Percentiles rank a stretch among this genome's conserved stretches.
Evolutionary conservation across 129 eudicot genomes (phyloP).

Genomic region (Centaurea solstitialis): DNA sequence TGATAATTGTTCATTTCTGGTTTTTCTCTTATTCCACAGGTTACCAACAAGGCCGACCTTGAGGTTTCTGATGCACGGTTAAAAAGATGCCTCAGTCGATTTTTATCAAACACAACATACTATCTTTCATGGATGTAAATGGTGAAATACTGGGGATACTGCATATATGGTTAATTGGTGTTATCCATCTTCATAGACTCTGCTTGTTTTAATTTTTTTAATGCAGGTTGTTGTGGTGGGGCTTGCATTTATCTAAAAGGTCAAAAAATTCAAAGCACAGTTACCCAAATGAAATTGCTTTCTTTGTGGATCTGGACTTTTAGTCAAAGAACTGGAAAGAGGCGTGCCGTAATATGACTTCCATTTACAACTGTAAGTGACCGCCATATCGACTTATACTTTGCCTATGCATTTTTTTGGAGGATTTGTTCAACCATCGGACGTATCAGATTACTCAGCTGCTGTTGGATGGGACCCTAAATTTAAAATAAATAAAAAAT

Average conservation of each 20-base stretch:
- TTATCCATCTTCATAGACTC: not conserved
- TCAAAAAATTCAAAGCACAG: not conserved
- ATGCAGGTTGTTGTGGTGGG: not conserved
- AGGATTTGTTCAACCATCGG: conserved; percentile 1
- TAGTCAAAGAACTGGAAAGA: not conserved
- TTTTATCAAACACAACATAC: too few relatives aligned
- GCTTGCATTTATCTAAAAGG: not conserved
- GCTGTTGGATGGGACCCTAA: not conserved
- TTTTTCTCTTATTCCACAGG: conserved; percentile 7
- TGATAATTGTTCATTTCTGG: not conserved
- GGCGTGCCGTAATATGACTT: conserved; percentile 8
- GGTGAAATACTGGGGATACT: not conserved
- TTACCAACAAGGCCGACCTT: not conserved
- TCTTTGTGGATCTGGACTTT: not conserved
- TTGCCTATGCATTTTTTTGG: not conserved
- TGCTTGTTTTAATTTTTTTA: not conserved
- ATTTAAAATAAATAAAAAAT: not conserved
- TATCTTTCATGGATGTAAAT: too few relatives aligned
- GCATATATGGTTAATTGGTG: not conserved
- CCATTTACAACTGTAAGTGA: conserved; percentile 5
- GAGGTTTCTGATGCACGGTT: too few relatives aligned
- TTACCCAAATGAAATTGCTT: not conserved
- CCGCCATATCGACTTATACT: conserved; percentile 23
- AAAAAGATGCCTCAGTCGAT: too few relatives aligned
- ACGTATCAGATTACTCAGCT: not conserved